Evolutionary conservation across 2,329 filamentous ascomycete genomes (phyloP), one percentile per base, ranked within the genome.

Genomic region (Paramyrothecium roridum): DNA sequence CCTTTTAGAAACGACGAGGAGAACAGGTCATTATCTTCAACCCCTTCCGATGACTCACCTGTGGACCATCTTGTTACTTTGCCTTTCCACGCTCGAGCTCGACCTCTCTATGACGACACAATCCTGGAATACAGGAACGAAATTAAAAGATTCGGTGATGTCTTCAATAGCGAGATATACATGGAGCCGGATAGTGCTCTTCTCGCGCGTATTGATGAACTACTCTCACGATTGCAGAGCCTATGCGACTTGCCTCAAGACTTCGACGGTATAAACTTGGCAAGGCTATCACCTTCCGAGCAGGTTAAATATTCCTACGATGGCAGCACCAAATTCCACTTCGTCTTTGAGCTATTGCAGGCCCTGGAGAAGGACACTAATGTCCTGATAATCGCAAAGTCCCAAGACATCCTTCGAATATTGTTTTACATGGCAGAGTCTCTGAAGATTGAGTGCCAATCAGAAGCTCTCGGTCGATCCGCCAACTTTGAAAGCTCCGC

Each of bases 241-340:
- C 69, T 85, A 20, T 85, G 83, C 63, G 83, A 86, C 62, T 77
- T 83, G 43, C 83, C 82, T 3, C 77, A 79, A 4, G 78, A 82
- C 37, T 68, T 79, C 43, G 69, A 80, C 22, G 76, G 76, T n/a
- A 71, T 80, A 8, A 64, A 68, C 2, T 63, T 76, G 13, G 69
- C 71, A 22, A 59, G 62, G 3, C 57, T 82, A 54, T 66, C 74
- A 2, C 62, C 74, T 8, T 63, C 67, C 3, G 73, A 78, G 21
- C 70, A 76, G 53, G 77, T 78, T 60, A 85, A 79, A 62, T 81
- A 84, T 59, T 76, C 79, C 2, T 75, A 79, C 54, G 79, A 79
- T 52, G 79, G 81, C 11, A 87, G 84, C 65, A 72, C 81, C 54
- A 88, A 88, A 60, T 84, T 82, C 60, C 78, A 76, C 33, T 87